Evolutionary conservation across 2,329 filamentous ascomycete genomes (phyloP).

Genomic region (Cladorrhinum sp.): DNA sequence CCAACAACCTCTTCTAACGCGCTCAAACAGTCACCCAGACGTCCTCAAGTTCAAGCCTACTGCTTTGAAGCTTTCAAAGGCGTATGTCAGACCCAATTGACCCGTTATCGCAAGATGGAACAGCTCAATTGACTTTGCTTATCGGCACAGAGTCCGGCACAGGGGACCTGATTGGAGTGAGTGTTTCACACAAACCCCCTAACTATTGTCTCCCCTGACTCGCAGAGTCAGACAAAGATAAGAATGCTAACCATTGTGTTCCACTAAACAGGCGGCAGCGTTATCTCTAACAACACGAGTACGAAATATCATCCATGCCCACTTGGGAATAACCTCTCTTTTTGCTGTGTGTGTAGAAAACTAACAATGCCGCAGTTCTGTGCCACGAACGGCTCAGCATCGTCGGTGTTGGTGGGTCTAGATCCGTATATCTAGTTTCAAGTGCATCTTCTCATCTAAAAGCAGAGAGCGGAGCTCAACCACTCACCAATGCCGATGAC

Average conservation of each 20-base stretch:
- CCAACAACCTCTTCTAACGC: constrained; percentile 8
- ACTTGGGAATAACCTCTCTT: neutral
- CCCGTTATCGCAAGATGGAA: constrained; percentile 23
- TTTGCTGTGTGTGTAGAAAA: constrained; percentile 27
- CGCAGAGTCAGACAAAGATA: constrained; percentile 24
- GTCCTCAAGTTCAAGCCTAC: constrained; percentile 95
- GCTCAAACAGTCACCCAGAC: constrained; percentile 70
- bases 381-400: constrained; percentile 97
- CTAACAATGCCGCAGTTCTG: constrained; percentile 59
- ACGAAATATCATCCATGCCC: constrained; percentile 35
- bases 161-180: constrained; percentile 98
- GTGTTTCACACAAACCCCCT: constrained; percentile 39
- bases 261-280: constrained; percentile 68
- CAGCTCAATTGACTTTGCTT: constrained; percentile 39
- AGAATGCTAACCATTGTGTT: constrained; percentile 22
- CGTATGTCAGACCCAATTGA: constrained; percentile 58
- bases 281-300: constrained; percentile 90
- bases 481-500: constrained; percentile 86
- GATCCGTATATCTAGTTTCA: constrained; percentile 15
- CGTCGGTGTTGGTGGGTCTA: constrained; percentile 80
- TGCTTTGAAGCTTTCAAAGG: constrained; percentile 88
- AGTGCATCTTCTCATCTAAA: constrained; percentile 26
- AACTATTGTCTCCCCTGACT: constrained; percentile 2
- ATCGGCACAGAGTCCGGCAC: constrained; percentile 72
- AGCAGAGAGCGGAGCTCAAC: constrained; percentile 89